phyloP scores from a whole-genome alignment of 805 yeast species.

The Monosporozyma yasuniensis region DNA sequence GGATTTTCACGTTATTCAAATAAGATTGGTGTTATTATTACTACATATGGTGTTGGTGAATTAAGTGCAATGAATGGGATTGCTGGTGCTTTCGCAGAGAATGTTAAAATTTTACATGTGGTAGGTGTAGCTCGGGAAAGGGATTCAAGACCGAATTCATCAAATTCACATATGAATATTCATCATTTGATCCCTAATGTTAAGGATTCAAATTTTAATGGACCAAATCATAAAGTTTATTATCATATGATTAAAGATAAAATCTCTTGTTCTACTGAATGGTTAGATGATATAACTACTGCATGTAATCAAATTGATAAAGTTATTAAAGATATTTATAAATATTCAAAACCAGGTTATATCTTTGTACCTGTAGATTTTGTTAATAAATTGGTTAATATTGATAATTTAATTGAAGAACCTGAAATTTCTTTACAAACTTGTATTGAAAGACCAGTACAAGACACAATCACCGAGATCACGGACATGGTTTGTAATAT shows the following conservation, averaged over 20 bases:
- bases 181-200: constrained; percentile 57
- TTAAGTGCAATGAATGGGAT: constrained; percentile 76
- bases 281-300: constrained; percentile 35
- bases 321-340: constrained; percentile 48
- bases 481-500: constrained; percentile 31
- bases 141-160: constrained; percentile 2
- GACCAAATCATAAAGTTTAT: constrained; percentile 61
- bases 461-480: background rate
- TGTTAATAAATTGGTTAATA: constrained; percentile 33
- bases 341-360: constrained; percentile 70
- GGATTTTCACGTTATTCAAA: constrained; percentile 67
- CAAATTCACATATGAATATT: constrained; percentile 25
- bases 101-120: constrained; percentile 69
- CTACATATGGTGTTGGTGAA: constrained; percentile 86
- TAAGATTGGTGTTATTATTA: constrained; percentile 53
- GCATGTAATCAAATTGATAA: constrained; percentile 55
- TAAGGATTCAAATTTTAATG: constrained; percentile 34
- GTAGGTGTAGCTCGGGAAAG: constrained; percentile 44
- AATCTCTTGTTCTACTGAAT: constrained; percentile 48
- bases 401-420: constrained; percentile 10
- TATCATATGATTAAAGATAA: constrained; percentile 50
- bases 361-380: constrained; percentile 69
- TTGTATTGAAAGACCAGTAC: constrained; percentile 7
- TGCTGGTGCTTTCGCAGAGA: constrained; percentile 76
- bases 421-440: constrained; percentile 12